Percentiles rank a stretch among this genome's conserved stretches.
phyloP scores from a whole-genome alignment of 805 yeast species.

The Brettanomyces naardenensis region DNA sequence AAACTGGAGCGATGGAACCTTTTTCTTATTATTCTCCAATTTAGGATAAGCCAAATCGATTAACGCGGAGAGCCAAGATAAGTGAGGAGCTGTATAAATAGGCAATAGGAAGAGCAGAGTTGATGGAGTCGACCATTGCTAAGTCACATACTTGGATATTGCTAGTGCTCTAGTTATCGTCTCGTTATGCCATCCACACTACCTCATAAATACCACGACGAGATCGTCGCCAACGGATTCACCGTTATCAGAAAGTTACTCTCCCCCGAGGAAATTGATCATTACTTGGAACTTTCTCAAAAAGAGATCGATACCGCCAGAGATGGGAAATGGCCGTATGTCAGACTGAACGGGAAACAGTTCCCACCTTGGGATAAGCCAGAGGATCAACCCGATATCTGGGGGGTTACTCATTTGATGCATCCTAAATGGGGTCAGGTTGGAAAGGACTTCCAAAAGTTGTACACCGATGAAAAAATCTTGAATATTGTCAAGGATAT shows the following conservation, averaged over 20 bases:
- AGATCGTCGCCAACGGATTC: conserved; percentile 29
- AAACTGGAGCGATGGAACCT: too few relatives aligned
- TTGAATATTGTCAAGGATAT: conserved; percentile 34
- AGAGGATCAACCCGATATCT: conserved; percentile 42
- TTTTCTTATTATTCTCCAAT: too few relatives aligned
- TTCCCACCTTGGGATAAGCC: conserved; percentile 49
- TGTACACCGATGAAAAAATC: conserved; percentile 32
- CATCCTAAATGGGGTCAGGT: conserved; percentile 36
- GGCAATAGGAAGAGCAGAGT: too few relatives aligned
- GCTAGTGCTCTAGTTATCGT: too few relatives aligned
- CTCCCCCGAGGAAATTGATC: conserved; percentile 30
- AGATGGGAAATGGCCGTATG: conserved; percentile 40
- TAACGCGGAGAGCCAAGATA: too few relatives aligned
- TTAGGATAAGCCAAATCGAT: too few relatives aligned
- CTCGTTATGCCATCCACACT: conserved; percentile 1
- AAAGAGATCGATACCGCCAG: conserved; percentile 33
- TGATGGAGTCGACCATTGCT: too few relatives aligned
- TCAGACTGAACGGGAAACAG: conserved; percentile 43
- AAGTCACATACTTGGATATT: too few relatives aligned
- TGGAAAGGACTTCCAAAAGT: conserved; percentile 31
- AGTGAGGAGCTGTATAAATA: too few relatives aligned
- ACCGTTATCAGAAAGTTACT: conserved; percentile 34
- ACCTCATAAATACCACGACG: conserved; percentile 9
- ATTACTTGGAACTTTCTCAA: conserved; percentile 30
- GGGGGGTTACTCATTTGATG: conserved; percentile 43